Evolutionary conservation across 305 asterid species (phyloP).

Genomic region (Fraxinus nigra): DNA sequence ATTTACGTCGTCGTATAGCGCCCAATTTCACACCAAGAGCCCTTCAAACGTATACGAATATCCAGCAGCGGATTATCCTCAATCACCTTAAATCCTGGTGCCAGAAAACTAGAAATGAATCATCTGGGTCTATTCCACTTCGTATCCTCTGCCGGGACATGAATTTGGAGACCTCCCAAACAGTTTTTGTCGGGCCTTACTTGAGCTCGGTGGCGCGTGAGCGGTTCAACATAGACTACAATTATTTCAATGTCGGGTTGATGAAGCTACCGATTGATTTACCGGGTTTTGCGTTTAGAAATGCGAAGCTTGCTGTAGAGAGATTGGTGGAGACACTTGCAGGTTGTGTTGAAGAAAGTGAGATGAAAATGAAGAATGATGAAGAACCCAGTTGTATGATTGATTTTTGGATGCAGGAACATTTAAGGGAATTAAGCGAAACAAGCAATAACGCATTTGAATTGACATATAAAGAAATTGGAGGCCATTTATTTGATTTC

Average conservation of each 20-base stretch:
- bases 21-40: constrained; percentile 75
- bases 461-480: constrained; percentile 35
- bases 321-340: constrained; percentile 54
- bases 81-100: constrained; percentile 56
- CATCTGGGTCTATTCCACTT: constrained; percentile 28
- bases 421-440: constrained; percentile 33
- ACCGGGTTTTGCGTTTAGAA: constrained; percentile 57
- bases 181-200: constrained; percentile 60
- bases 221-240: constrained; percentile 48
- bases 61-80: constrained; percentile 58
- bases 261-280: constrained; percentile 56
- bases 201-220: constrained; percentile 33
- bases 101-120: background rate
- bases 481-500: constrained; percentile 59
- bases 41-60: constrained; percentile 48
- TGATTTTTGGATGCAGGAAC: constrained; percentile 59
- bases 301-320: constrained; percentile 58
- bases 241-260: constrained; percentile 52
- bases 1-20: constrained; percentile 63
- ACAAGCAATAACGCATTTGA: constrained; percentile 17
- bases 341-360: constrained; percentile 55
- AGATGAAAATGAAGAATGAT: constrained; percentile 37
- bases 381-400: constrained; percentile 50
- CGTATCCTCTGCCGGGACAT: constrained; percentile 52
- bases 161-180: constrained; percentile 60